These are phyloP conservation scores for Neurospora discreta DNA, from an alignment of 495 filamentous ascomycete genomes.

Conservation along the genomic window DNA sequence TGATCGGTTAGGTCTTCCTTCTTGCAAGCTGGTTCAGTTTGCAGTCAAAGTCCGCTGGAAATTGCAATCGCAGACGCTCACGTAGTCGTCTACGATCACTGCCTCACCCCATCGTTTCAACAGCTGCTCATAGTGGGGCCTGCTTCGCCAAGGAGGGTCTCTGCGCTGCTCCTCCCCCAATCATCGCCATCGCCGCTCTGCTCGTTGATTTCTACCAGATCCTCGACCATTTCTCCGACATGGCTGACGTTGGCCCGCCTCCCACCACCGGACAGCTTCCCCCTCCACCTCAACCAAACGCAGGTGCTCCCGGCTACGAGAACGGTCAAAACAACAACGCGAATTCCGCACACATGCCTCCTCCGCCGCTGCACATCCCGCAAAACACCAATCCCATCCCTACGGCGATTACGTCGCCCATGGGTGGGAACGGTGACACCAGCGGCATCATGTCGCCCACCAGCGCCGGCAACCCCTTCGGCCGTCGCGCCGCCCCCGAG, in stretches of 20 bases:
- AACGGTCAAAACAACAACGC: conserved; percentile 56
- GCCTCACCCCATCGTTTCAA: background rate
- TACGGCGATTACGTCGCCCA: conserved; percentile 81
- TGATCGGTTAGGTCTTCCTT: background rate
- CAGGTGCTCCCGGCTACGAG: conserved; percentile 60
- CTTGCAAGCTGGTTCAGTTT: background rate
- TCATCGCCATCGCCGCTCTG: conserved; percentile 4
- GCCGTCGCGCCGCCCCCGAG: conserved; percentile 88
- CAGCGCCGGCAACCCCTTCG: conserved; percentile 59
- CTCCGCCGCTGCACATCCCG: conserved; percentile 85
- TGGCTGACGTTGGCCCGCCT: conserved; percentile 56
- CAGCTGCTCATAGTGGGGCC: conserved; percentile 5
- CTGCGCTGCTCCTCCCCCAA: conserved; percentile 2
- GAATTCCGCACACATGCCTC: conserved; percentile 79
- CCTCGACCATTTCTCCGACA: conserved; percentile 26
- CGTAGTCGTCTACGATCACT: background rate
- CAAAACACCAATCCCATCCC: conserved; percentile 96
- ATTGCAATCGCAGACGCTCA: background rate
- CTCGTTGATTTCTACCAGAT: background rate
- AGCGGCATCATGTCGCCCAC: conserved; percentile 69
- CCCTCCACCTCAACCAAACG: conserved; percentile 52
- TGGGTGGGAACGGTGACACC: conserved; percentile 52
- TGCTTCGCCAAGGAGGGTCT: conserved; percentile 11
- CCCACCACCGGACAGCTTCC: conserved; percentile 48
- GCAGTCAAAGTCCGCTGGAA: background rate